phyloP scores from a whole-genome alignment of 2,329 filamentous ascomycete species.

The Epichloe festucae region DNA sequence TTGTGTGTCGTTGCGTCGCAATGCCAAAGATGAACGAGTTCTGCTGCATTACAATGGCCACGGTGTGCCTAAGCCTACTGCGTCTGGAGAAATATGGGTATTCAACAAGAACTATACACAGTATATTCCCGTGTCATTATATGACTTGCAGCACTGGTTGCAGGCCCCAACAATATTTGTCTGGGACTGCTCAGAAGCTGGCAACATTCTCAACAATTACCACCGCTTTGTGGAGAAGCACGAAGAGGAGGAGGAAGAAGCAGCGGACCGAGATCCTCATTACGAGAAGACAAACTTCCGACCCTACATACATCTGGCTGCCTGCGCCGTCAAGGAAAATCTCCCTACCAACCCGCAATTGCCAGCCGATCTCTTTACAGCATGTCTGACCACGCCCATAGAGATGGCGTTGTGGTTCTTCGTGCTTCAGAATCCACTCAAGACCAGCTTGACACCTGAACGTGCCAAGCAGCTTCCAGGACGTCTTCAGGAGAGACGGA shows the following conservation, averaged over 20 bases:
- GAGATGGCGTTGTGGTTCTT: constrained; percentile 97
- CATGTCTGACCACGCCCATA: constrained; percentile 90
- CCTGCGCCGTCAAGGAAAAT: constrained; percentile 81
- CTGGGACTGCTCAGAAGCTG: constrained; percentile 94
- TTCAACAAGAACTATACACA: constrained; percentile 99
- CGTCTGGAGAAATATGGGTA: constrained; percentile 96
- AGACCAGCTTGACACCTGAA: constrained; percentile 58
- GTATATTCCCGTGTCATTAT: constrained; percentile 92
- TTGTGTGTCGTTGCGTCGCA: constrained; percentile 75
- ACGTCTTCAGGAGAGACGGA: constrained; percentile 80
- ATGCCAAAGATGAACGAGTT: constrained; percentile 90
- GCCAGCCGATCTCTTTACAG: constrained; percentile 90
- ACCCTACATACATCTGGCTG: constrained; percentile 77
- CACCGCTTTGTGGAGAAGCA: constrained; percentile 92
- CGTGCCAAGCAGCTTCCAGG: constrained; percentile 83
- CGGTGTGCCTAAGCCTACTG: constrained; percentile 88
- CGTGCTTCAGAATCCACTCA: constrained; percentile 76
- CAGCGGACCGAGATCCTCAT: constrained; percentile 61
- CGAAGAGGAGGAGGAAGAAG: constrained; percentile 73
- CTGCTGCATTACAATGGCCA: constrained; percentile 99
- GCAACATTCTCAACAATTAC: constrained; percentile 91
- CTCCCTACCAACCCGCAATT: constrained; percentile 88
- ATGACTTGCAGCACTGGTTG: constrained; percentile 91
- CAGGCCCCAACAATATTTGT: constrained; percentile 93
- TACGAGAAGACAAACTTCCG: constrained; percentile 64